Base-by-base conservation (phyloP, 139 green algal genomes). In the Chlorella sp. region DNA sequence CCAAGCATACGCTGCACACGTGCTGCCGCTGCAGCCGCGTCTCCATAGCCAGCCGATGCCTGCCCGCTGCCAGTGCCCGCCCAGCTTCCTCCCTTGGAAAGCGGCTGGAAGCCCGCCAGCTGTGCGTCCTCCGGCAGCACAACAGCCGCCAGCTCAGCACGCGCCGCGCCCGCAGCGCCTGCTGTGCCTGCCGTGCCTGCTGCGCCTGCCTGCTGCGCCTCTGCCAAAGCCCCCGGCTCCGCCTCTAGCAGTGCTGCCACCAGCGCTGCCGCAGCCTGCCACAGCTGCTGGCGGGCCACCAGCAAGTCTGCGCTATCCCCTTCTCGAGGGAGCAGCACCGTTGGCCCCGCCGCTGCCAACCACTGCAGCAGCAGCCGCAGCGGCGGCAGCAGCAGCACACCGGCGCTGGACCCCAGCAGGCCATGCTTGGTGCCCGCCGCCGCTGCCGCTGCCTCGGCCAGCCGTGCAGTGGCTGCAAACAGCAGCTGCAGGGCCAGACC, bases 371-470 rank as follows among this genome's bases (percentile, higher is more conserved):
- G 68, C 68, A 88, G 68, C 28, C 39, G 84, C 84, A 88, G 84
- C 68, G 84, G 84, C 37, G 84, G 84, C 39, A 88, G 84, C 84
- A 88, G 84, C 68, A 88, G 84, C 84, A 88, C 37, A 42, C 39
- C 84, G 30, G 39, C 3, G 3, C 66, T 68, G 0, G 28, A 40
- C 66, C 28, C 39, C 30, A 69, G 68, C 28, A 73, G 34, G 81
- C 81, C 60, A 57, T 86, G 82, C 57, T 77, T 86, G 81, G 57
- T 37, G 7, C n/a, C 37, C 19, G 34, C 57, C 15, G 68, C 84
- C 39, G 66, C 68, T 0, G 39, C 39, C 30, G 84, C 84, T 30
- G 84, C 39, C 4, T n/a, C 81, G 3, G 81, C 81, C 3, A 86
- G 81, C n/a, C 36, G 24, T 12, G 53, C 53, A n/a, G 81, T 34